Conservation (phyloP, 495 filamentous ascomycete species). For the Podospora fimiseda region DNA sequence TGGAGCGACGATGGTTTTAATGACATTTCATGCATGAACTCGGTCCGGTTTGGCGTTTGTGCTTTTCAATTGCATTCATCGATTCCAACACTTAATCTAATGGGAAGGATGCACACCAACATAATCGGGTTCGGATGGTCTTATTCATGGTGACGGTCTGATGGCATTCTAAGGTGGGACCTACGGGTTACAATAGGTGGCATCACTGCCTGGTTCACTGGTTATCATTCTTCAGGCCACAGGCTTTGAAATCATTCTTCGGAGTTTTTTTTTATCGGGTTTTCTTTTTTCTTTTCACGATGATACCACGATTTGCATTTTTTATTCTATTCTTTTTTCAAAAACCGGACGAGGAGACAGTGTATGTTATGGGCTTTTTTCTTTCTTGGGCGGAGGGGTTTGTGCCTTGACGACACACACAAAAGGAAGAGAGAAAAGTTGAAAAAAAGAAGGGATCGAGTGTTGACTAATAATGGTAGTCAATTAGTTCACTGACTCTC, state of each 20-base stretch:
- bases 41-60: constrained; percentile 35
- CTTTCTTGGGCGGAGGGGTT: background rate
- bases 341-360: background rate
- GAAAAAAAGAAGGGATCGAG: too few species aligned
- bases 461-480: too few species aligned
- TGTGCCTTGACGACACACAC: background rate
- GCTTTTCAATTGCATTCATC: constrained; percentile 20
- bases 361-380: background rate
- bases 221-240: background rate
- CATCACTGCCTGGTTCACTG: constrained; percentile 20
- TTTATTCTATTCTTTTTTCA: background rate
- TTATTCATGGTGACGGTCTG: constrained; percentile 20
- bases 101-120: background rate
- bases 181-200: constrained; percentile 31
- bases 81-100: constrained; percentile 17
- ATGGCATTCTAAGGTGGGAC: constrained; percentile 25
- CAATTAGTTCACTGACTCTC: too few species aligned
- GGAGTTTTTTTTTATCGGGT: background rate
- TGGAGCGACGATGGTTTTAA: constrained; percentile 32
- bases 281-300: background rate
- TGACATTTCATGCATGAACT: constrained; percentile 36
- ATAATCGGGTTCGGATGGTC: constrained; percentile 21
- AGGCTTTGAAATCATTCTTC: background rate
- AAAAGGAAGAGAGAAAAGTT: background rate
- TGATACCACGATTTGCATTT: background rate